These are phyloP conservation scores for Gomphus bonarii DNA, from an alignment of 1,284 basidiomycete genomes.

Conservation along the genomic window DNA sequence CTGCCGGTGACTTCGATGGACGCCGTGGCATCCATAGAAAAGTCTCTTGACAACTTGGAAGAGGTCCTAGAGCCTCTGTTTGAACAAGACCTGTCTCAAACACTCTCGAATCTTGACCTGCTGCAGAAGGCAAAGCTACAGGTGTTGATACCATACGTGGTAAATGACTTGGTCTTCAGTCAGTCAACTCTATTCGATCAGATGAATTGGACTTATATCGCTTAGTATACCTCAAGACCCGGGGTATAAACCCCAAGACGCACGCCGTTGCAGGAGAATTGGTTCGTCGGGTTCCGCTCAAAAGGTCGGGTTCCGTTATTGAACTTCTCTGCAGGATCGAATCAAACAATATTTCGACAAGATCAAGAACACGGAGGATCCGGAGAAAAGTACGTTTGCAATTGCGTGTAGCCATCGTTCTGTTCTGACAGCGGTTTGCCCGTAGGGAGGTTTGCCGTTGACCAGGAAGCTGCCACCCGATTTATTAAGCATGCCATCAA, in stretches of 20 bases:
- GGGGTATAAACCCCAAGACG: conserved; percentile 65
- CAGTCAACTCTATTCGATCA: conserved; percentile 19
- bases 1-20: not conserved
- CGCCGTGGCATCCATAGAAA: conserved; percentile 1
- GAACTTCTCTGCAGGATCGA: conserved; percentile 40
- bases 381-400: conserved; percentile 40
- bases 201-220: conserved; percentile 3
- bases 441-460: conserved; percentile 42
- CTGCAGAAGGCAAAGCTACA: conserved; percentile 76
- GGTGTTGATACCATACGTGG: conserved; percentile 62
- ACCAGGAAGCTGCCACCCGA: conserved; percentile 66
- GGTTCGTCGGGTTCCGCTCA: conserved; percentile 28
- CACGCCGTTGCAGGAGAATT: conserved; percentile 68
- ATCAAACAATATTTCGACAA: conserved; percentile 72
- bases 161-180: conserved; percentile 80
- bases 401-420: not conserved
- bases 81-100: conserved; percentile 53
- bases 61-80: conserved; percentile 51
- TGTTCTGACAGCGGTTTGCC: not conserved
- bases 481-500: conserved; percentile 76
- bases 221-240: conserved; percentile 69
- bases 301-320: not conserved
- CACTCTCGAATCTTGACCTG: conserved; percentile 49
- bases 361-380: conserved; percentile 62
- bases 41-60: conserved; percentile 61